Evolutionary conservation across 306 rosid genomes (phyloP), one percentile per base, ranked within the genome.

Genomic region (Sindora glabra): DNA sequence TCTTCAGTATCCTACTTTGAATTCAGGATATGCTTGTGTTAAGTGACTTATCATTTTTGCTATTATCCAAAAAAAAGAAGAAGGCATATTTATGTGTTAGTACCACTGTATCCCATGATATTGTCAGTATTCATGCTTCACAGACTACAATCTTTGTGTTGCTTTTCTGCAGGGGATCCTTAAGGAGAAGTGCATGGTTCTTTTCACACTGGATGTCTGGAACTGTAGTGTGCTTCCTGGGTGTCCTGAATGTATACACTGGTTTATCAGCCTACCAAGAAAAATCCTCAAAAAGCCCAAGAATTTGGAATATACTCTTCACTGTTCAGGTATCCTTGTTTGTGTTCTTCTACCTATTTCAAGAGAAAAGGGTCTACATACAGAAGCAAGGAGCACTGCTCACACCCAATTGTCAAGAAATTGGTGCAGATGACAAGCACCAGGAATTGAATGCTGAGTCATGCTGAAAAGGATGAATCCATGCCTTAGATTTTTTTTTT

Each of bases 321-420:
- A 78, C 84, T 21, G 68, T 46, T 64, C 74, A 88, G 44, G 54
- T 88, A 12, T 50, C 72, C 56, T 49, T 77, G 47, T 19, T 78
- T 46, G 62, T 76, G 49, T 53, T 82, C 57, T 61, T 83, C 63
- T 82, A 85, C 81, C 96, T 89, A 10, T 59, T 89, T 62, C 96
- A 89, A 80, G 94, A 85, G 72, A 85, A 89, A 71, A 73, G 84
- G 87, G 54, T n/a, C 46, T 80, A 85, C 53, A 85, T 80, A 9
- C 67, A 74, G 44, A 82, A 69, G 42, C 81, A 82, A 74, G 86
- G 86, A 68, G 74, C 72, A 48, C 49, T 60, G 19, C 8, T 58
- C 39, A 41, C 51, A 49, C 61, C 65, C 22, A 60, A 55, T 48
- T 66, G 62, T 53, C 57, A 79, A 71, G 60, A 62, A 12, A 41